Conservation (phyloP, 371 early-diverging fungal species). For the Haplosporangium sp. region DNA sequence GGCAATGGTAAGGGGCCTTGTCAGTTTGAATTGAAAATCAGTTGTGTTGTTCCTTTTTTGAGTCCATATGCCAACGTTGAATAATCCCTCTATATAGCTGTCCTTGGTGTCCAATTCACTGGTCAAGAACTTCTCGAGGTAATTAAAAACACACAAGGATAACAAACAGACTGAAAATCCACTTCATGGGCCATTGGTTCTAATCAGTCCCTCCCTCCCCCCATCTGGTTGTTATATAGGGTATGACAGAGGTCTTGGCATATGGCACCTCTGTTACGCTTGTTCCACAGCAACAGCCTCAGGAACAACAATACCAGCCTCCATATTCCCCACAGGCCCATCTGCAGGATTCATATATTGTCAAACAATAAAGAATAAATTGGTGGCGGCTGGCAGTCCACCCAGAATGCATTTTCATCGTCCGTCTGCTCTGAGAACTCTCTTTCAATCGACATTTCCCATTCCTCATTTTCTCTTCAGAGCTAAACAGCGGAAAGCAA, state of each 20-base stretch:
- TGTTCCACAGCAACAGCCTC: slow-evolving; percentile 19
- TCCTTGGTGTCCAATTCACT: slow-evolving; percentile 46
- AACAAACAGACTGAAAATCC: not conserved
- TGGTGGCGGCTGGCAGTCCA: no score
- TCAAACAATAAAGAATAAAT: no score
- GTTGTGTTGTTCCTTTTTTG: not conserved
- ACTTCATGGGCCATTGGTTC: no score
- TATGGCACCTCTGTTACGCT: slow-evolving; percentile 50
- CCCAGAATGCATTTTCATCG: no score
- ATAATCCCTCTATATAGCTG: slow-evolving; percentile 15
- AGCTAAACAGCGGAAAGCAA: no score
- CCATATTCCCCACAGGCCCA: slow-evolving; percentile 8
- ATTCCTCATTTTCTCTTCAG: no score
- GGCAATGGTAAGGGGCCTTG: slow-evolving; percentile 38
- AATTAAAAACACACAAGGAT: not conserved
- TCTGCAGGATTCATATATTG: not conserved
- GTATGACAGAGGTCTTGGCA: slow-evolving; percentile 54
- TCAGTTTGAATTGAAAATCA: not conserved
- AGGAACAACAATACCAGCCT: slow-evolving; percentile 5
- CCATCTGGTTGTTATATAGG: slow-evolving; percentile 1
- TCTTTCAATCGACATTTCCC: no score
- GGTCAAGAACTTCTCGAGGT: slow-evolving; percentile 48
- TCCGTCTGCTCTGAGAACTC: no score
- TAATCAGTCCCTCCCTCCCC: no score
- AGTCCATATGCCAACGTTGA: not conserved